Evolutionary conservation across 202 grass and related monocot species (phyloP), one percentile per base, ranked within the genome.

Genomic region (Cymbopogon flexuosus): DNA sequence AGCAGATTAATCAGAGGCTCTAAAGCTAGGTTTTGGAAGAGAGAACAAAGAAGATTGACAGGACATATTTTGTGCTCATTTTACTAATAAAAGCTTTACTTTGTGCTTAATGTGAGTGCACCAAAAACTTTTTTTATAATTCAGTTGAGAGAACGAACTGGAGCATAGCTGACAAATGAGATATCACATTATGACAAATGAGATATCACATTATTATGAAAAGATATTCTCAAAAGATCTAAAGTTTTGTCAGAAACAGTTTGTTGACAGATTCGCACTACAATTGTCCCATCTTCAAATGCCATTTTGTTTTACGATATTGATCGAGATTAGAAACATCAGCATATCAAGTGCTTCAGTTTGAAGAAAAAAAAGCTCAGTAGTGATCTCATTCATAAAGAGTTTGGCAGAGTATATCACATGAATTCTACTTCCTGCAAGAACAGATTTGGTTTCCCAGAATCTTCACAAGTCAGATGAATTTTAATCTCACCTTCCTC

Each of bases 381-480:
- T 40, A 27, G 33, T 75, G 52, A 74, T 76, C 68, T 81, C 43
- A 84, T 76, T 71, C 56, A 77, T 63, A 84, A 46, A 69, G 62
- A 10, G 27, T 65, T 74, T 74, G 18, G 79, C 24, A 79, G 43
- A 39, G 14, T 51, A 67, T 56, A 84, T 49, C 29, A 77, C 61
- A 77, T 72, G 40, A 37, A 13, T 76, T 68, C 72, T 78, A 81
- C 76, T 46, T 81, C 70, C 11, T 86, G 80, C 6, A 12, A 73
- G 23, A 72, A 79, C 83, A 86, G 62, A 43, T 76, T 84, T 56
- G 14, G 65, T 86, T 76, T 83, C 75, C 68, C 36, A 84, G 61
- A 86, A 85, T 84, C 88, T 78, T 84, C 34, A 70, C 67, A 73
- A 78, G 49, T 78, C 57, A 85, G 54, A 86, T 72, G 59, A 71